Evolutionary conservation across 2,329 filamentous ascomycete species (phyloP).

Genomic region (Teratosphaeria nubilosa): DNA sequence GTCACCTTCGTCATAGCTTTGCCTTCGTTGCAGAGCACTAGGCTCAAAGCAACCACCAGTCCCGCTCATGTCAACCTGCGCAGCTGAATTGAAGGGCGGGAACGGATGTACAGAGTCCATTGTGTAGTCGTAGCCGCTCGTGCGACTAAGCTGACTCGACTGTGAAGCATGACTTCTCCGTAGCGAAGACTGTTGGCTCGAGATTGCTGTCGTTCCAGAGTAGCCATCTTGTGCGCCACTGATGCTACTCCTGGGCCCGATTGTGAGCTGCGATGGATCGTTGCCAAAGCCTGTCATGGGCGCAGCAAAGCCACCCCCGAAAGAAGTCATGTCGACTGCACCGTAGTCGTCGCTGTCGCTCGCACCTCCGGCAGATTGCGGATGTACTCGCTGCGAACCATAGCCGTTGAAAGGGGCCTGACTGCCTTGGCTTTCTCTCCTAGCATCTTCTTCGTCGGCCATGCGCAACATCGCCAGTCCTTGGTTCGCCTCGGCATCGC

Average conservation of each 20-base stretch:
- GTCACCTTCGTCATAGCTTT: constrained; percentile 90
- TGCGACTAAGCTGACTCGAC: constrained; percentile 25
- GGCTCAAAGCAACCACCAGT: constrained; percentile 84
- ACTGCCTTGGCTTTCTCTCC: constrained; percentile 48
- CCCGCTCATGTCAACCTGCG: constrained; percentile 73
- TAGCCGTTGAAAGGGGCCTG: constrained; percentile 41
- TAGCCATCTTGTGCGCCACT: constrained; percentile 21
- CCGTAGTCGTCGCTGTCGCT: constrained; percentile 62
- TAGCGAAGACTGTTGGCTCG: constrained; percentile 36
- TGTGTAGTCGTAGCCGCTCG: constrained; percentile 33
- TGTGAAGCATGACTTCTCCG: constrained; percentile 34
- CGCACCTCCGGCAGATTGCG: constrained; percentile 26
- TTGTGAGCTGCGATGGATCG: constrained; percentile 34
- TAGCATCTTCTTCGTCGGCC: constrained; percentile 59
- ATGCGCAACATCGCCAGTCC: constrained; percentile 75
- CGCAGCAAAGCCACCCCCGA: constrained; percentile 61
- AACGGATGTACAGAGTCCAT: constrained; percentile 48
- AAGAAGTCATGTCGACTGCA: constrained; percentile 60
- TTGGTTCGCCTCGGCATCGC: constrained; percentile 77
- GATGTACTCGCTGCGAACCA: constrained; percentile 24
- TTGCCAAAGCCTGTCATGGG: constrained; percentile 50
- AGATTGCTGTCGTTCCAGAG: constrained; percentile 27
- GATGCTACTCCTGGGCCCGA: constrained; percentile 6
- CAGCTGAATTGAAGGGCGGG: constrained; percentile 46
- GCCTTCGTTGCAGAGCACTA: constrained; percentile 50